Conservation (phyloP, 805 yeast genomes). For the Kodamaea nitidulidarum region DNA sequence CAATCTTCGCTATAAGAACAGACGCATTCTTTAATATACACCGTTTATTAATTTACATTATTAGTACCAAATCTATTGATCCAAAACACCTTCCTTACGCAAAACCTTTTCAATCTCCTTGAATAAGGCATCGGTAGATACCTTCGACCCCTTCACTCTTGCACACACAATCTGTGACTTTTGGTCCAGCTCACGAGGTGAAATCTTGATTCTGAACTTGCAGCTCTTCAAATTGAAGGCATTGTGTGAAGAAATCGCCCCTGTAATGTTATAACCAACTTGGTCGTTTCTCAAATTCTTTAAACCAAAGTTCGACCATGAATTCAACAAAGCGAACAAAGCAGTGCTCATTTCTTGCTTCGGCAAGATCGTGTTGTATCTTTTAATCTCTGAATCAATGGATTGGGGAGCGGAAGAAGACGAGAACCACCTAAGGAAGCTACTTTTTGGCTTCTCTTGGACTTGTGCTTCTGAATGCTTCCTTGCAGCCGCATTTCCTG, state of each 20-base stretch:
- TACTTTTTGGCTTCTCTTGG: constrained; percentile 19
- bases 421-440: constrained; percentile 43
- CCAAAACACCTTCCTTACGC: constrained; percentile 59
- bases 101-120: constrained; percentile 63
- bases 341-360: constrained; percentile 61
- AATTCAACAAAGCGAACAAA: constrained; percentile 53
- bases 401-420: constrained; percentile 18
- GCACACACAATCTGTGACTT: constrained; percentile 56
- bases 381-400: constrained; percentile 25
- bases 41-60: too few relatives aligned
- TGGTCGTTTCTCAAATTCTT: constrained; percentile 48
- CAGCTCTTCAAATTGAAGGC: constrained; percentile 61
- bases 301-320: constrained; percentile 72
- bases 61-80: constrained; percentile 11
- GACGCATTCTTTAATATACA: too few relatives aligned
- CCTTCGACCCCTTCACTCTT: constrained; percentile 61
- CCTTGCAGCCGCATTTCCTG: neutral
- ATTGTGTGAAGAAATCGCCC: constrained; percentile 58
- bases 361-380: constrained; percentile 39
- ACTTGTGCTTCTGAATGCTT: neutral
- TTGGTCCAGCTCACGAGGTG: constrained; percentile 35
- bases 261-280: constrained; percentile 46
- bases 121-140: constrained; percentile 56
- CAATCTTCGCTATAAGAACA: neutral
- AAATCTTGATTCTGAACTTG: constrained; percentile 54